These are phyloP conservation scores for Mortierella sp. DNA, from an alignment of 371 early-diverging fungal genomes.

Conservation along the genomic window DNA sequence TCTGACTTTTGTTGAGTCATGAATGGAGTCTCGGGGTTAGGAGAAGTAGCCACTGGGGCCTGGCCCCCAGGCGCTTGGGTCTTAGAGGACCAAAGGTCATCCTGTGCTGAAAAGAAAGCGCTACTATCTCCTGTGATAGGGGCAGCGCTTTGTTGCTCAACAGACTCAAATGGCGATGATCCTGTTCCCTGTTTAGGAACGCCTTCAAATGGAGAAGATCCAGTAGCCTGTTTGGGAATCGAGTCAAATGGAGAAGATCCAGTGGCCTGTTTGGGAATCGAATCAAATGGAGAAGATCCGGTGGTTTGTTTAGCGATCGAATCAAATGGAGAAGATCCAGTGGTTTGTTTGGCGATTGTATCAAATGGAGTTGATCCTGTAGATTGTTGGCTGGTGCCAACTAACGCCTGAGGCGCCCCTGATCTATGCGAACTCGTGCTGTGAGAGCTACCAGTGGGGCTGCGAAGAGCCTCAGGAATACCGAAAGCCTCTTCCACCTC, in stretches of 20 bases:
- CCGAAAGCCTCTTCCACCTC: conserved; percentile 55
- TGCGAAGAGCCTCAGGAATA: conserved; percentile 51
- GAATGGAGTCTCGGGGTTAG: conserved; percentile 22
- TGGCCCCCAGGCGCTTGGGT: conserved; percentile 17
- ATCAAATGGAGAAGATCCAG: conserved; percentile 45
- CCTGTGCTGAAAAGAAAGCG: conserved; percentile 15
- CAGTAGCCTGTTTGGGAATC: conserved; percentile 34
- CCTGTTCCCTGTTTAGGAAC: conserved; percentile 20
- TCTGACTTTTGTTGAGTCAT: not conserved
- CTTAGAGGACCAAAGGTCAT: conserved; percentile 42
- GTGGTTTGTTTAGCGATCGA: conserved; percentile 33
- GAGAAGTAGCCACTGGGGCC: conserved; percentile 30
- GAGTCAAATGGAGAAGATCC: conserved; percentile 45
- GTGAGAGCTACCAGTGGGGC: conserved; percentile 53
- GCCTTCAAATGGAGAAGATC: conserved; percentile 41
- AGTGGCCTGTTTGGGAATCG: conserved; percentile 33
- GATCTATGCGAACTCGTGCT: conserved; percentile 27
- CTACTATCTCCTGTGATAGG: conserved; percentile 12
- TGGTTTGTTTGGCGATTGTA: conserved; percentile 20
- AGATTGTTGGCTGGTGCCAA: conserved; percentile 43
- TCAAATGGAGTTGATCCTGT: conserved; percentile 52
- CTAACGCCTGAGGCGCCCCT: not conserved
- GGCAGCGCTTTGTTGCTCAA: conserved; percentile 34
- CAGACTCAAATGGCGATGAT: conserved; percentile 16
- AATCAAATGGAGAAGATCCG: conserved; percentile 45